Evolutionary conservation across 2,329 filamentous ascomycete species (phyloP), one percentile per base, ranked within the genome.

Genomic region (Colletotrichum scovillei): DNA sequence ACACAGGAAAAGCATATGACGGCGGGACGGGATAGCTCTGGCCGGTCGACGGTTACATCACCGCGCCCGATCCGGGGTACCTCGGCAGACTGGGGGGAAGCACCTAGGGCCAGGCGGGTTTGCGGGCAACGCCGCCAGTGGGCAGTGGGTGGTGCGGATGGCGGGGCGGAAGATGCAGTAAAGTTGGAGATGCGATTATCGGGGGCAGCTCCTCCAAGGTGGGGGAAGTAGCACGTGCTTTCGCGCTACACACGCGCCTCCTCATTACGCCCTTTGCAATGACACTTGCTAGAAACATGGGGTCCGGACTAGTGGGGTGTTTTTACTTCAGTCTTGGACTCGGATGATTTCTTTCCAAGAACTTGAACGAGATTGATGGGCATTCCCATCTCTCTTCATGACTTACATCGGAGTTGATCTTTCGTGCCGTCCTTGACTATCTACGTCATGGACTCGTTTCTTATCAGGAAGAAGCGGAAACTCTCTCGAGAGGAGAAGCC

Each of bases 401-500:
- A 42, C 24, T 16, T 46, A 5, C 19, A 12, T 19, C 6, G 12
- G 12, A 14, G 7, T 8, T 12, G 19, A 19, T 2, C 8, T n/a
- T 24, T 49, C 26, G 35, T 22, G 46, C 26, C 16, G 14, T 26
- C 11, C 30, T 57, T 9, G n/a, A 63, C 26, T 8, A 49, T 19
- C 19, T 49, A 64, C 24, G 80, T 55, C 62, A 92, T 92, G 90
- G 88, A 92, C 76, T 81, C 87, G 32, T 92, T 91, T 78, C 80
- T 92, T 67, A 86, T 85, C 11, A 83, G 85, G 22, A 84, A 83
- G 69, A 92, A 91, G 80, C 87, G 89, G 67, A 91, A 83, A 76
- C 78, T 78, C 66, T 78, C 72, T 28, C 78, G 80, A 11, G 46
- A 5, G 49, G 42, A 35, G 42, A 42, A 53, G 58, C 68, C 28